Evolutionary conservation across 2,329 filamentous ascomycete species (phyloP).

Genomic region (Fusarium penzigii): DNA sequence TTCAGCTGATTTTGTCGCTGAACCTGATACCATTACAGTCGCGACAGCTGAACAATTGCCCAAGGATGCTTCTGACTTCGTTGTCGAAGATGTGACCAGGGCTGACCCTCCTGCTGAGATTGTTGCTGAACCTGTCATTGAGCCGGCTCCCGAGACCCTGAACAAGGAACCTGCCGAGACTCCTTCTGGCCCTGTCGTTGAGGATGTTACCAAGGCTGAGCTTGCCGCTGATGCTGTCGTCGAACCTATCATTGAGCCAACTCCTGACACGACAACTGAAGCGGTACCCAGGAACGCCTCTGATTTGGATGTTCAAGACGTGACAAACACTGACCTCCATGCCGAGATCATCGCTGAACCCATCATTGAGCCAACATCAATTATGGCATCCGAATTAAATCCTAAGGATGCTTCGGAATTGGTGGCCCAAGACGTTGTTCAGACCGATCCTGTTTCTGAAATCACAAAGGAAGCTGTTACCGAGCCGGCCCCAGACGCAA

Average conservation of each 20-base stretch:
- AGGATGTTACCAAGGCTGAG: conserved; percentile 1
- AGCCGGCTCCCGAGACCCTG: neutral
- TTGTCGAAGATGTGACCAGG: too few relatives aligned
- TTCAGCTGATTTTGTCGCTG: neutral
- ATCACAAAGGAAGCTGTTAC: neutral
- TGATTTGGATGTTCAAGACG: too few relatives aligned
- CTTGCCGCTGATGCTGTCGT: neutral
- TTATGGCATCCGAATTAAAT: neutral
- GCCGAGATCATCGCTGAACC: conserved; percentile 7
- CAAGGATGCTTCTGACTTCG: too few relatives aligned
- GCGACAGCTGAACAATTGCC: too few relatives aligned
- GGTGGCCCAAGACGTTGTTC: too few relatives aligned
- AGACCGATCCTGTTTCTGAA: too few relatives aligned
- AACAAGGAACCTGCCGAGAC: neutral
- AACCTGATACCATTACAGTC: too few relatives aligned
- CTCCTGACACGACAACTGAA: too few relatives aligned
- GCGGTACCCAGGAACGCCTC: too few relatives aligned
- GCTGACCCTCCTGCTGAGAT: conserved; percentile 2
- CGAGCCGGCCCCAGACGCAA: neutral
- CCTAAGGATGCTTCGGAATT: neutral
- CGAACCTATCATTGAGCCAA: too few relatives aligned
- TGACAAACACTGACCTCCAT: neutral
- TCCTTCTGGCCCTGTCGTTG: neutral
- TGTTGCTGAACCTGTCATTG: neutral
- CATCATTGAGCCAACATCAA: neutral